Percentiles rank a stretch among this genome's conserved stretches.
Conservation (phyloP, 768 basidiomycete genomes). For the Grammothele lineata region DNA sequence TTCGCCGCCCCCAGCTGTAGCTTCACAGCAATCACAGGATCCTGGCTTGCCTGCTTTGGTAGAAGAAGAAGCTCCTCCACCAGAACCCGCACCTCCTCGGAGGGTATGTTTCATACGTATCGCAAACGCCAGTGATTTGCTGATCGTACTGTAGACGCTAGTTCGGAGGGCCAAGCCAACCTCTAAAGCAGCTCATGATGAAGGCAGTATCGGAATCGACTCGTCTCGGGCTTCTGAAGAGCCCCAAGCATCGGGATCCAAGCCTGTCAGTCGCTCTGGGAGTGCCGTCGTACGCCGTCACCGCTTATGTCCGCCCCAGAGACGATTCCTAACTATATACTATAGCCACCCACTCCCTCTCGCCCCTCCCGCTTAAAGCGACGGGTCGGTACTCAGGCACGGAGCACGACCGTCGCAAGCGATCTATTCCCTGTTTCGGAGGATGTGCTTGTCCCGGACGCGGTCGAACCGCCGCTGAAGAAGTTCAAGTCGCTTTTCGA, state of each 20-base stretch:
- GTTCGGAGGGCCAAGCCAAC: too few relatives aligned
- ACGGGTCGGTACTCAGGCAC: constrained; percentile 36
- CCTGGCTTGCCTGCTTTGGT: constrained; percentile 2
- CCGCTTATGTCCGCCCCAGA: too few relatives aligned
- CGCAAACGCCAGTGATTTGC: too few relatives aligned
- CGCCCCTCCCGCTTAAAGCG: constrained; percentile 43
- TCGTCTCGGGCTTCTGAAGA: too few relatives aligned
- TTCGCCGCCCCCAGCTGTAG: constrained; percentile 15
- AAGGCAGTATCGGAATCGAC: too few relatives aligned
- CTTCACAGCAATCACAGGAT: background rate
- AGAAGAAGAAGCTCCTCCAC: constrained; percentile 23
- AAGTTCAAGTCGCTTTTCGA: constrained; percentile 72
- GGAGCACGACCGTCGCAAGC: constrained; percentile 19
- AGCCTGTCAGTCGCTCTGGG: too few relatives aligned
- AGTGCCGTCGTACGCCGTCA: constrained; percentile 1
- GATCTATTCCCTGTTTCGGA: constrained; percentile 11
- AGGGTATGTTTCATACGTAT: constrained; percentile 15
- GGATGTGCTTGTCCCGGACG: constrained; percentile 24
- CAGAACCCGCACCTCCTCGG: constrained; percentile 24
- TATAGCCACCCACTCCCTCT: constrained; percentile 7
- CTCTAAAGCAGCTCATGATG: too few relatives aligned
- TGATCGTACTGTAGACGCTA: too few relatives aligned
- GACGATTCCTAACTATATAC: background rate
- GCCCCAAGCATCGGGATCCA: too few relatives aligned
- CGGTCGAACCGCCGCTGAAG: constrained; percentile 56